phyloP scores from a whole-genome alignment of 371 early-diverging fungal genomes.

The Funneliformis caledonium region DNA sequence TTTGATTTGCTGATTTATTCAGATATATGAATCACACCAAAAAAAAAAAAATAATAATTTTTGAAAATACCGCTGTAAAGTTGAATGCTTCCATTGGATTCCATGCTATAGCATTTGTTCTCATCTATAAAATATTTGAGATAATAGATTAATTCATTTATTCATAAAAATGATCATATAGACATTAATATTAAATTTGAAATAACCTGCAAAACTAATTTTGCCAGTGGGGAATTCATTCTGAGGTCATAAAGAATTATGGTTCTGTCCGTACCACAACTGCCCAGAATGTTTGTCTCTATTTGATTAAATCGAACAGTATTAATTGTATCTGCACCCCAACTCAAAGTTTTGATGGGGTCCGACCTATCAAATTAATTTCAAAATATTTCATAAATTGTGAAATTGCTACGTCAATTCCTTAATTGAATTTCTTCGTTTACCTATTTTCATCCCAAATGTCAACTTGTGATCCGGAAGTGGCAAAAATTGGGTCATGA shows the following conservation, averaged over 20 bases:
- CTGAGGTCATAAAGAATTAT: constrained; percentile 94
- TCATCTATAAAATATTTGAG: constrained; percentile 53
- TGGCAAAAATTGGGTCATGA: constrained; percentile 81
- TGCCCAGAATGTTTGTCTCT: constrained; percentile 88
- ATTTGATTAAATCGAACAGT: constrained; percentile 94
- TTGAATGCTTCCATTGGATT: constrained; percentile 97
- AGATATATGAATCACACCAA: constrained; percentile 6
- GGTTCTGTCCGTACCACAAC: constrained; percentile 90
- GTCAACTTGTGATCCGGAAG: constrained; percentile 82
- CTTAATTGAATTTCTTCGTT: neutral
- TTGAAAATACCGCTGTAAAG: constrained; percentile 69
- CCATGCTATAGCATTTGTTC: constrained; percentile 95
- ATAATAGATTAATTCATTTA: neutral
- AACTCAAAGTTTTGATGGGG: constrained; percentile 81
- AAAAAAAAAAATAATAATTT: constrained; percentile 13
- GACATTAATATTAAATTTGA: neutral
- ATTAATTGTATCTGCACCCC: constrained; percentile 95
- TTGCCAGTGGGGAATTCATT: constrained; percentile 79
- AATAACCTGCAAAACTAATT: constrained; percentile 68
- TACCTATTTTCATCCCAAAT: constrained; percentile 89
- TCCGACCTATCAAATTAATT: constrained; percentile 58
- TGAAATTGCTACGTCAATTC: neutral
- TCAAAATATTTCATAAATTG: neutral
- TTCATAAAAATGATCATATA: neutral
- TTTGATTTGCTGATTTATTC: neutral